Percentiles rank a stretch among this genome's conserved stretches.
These are phyloP conservation scores for Anisodus acutangulus DNA, from an alignment of 257 asterid species.

Conservation along the genomic window DNA sequence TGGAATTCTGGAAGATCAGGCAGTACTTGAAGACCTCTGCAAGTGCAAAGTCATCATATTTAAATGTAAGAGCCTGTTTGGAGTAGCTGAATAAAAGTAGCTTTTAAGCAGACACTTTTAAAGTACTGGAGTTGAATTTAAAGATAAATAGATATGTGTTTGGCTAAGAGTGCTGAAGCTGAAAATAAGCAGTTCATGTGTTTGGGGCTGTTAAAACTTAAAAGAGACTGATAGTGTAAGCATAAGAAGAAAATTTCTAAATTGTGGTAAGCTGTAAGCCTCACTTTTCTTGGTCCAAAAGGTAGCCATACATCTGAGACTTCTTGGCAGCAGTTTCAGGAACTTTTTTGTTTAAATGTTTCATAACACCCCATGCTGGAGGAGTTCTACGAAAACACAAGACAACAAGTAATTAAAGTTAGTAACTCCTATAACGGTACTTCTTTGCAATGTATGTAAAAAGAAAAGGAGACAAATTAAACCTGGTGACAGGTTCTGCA, in stretches of 20 bases:
- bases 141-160: no score
- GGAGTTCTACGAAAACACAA: constrained; percentile 48
- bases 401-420: neutral
- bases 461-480: neutral
- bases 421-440: neutral
- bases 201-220: no score
- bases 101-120: no score
- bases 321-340: constrained; percentile 82
- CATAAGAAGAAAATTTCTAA: neutral
- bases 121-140: no score
- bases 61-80: neutral
- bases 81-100: no score
- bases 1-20: constrained; percentile 86
- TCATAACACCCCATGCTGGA: constrained; percentile 84
- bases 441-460: neutral
- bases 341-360: constrained; percentile 71
- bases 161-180: no score
- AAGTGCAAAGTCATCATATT: neutral
- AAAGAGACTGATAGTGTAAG: neutral
- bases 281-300: constrained; percentile 73
- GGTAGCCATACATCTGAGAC: constrained; percentile 72
- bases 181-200: no score
- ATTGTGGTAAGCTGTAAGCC: neutral
- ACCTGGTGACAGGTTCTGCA: constrained; percentile 82
- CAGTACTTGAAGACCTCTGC: constrained; percentile 54